These are phyloP conservation scores for Fusarium torreyae DNA, from an alignment of 2,329 filamentous ascomycete species.

Conservation along the genomic window DNA sequence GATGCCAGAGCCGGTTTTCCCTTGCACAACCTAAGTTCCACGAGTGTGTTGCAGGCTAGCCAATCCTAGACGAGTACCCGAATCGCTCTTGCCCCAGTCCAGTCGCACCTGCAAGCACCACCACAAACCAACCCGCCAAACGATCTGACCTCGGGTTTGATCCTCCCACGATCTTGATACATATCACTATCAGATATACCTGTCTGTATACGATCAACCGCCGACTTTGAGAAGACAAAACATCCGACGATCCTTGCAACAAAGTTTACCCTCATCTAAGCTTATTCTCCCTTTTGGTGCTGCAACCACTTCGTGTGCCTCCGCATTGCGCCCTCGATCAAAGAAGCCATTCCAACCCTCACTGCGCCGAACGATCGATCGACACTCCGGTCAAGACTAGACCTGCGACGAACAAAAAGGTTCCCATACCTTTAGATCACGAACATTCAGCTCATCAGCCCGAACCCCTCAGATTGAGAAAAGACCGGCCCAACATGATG, in stretches of 20 bases:
- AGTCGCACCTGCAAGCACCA: slow-evolving; percentile 42
- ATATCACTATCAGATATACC: slow-evolving; percentile 11
- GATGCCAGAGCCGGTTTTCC: slow-evolving; percentile 33
- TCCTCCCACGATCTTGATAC: slow-evolving; percentile 29
- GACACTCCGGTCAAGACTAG: slow-evolving; percentile 7
- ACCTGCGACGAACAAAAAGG: slow-evolving; percentile 4
- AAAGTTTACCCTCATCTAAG: background rate
- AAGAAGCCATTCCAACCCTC: slow-evolving; percentile 27
- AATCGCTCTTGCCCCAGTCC: slow-evolving; percentile 46
- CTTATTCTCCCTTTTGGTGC: slow-evolving; percentile 13
- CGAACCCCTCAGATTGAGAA: slow-evolving; percentile 26
- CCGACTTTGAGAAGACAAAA: background rate
- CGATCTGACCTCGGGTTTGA: slow-evolving; percentile 43
- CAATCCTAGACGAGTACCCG: slow-evolving; percentile 35
- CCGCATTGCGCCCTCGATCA: slow-evolving; percentile 42
- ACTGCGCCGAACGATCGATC: slow-evolving; percentile 33
- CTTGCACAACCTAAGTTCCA: slow-evolving; percentile 41
- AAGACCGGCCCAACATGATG: slow-evolving; percentile 67
- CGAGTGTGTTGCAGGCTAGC: slow-evolving; percentile 21
- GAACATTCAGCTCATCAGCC: background rate
- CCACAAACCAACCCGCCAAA: slow-evolving; percentile 43
- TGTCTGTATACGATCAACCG: background rate
- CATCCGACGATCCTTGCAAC: slow-evolving; percentile 10
- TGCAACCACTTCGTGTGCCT: slow-evolving; percentile 30
- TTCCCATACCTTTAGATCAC: background rate